Conservation (phyloP, 805 yeast genomes). For the Metschnikowia anglica region DNA sequence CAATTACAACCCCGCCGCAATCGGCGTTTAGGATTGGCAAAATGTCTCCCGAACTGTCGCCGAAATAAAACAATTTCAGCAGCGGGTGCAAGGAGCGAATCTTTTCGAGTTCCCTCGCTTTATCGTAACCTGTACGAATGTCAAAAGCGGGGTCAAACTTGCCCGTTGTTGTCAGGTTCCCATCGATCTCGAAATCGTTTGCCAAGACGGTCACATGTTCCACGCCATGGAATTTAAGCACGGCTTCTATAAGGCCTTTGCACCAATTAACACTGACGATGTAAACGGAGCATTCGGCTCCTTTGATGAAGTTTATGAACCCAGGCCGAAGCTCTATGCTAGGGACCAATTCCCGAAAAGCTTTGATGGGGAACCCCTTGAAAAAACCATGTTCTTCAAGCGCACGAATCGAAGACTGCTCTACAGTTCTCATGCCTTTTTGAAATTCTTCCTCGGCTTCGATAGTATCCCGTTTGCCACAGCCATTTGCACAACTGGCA, state of each 20-base stretch:
- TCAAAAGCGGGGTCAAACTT: slow-evolving; percentile 19
- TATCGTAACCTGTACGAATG: slow-evolving; percentile 57
- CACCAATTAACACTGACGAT: slow-evolving; percentile 68
- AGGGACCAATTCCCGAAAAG: slow-evolving; percentile 35
- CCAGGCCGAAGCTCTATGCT: slow-evolving; percentile 42
- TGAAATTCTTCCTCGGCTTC: slow-evolving; percentile 48
- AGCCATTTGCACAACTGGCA: background rate
- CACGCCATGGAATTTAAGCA: slow-evolving; percentile 25
- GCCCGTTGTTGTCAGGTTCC: slow-evolving; percentile 31
- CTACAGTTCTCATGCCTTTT: slow-evolving; percentile 44
- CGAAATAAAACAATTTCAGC: slow-evolving; percentile 45
- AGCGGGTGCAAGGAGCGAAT: slow-evolving; percentile 12
- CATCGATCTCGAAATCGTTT: slow-evolving; percentile 50
- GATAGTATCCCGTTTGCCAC: slow-evolving; percentile 22
- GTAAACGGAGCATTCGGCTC: slow-evolving; percentile 33
- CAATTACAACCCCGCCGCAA: slow-evolving; percentile 46
- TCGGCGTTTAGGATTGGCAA: slow-evolving; percentile 45
- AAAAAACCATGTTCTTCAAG: slow-evolving; percentile 41
- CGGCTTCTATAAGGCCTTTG: slow-evolving; percentile 42
- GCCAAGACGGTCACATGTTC: slow-evolving; percentile 36
- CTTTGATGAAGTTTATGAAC: slow-evolving; percentile 33
- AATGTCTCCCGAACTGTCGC: slow-evolving; percentile 62
- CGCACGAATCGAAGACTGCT: slow-evolving; percentile 47
- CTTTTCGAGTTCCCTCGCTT: slow-evolving; percentile 27
- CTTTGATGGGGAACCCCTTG: slow-evolving; percentile 34